Conservation (phyloP, 2,329 filamentous ascomycete genomes). For the Pezicula neosporulosa region DNA sequence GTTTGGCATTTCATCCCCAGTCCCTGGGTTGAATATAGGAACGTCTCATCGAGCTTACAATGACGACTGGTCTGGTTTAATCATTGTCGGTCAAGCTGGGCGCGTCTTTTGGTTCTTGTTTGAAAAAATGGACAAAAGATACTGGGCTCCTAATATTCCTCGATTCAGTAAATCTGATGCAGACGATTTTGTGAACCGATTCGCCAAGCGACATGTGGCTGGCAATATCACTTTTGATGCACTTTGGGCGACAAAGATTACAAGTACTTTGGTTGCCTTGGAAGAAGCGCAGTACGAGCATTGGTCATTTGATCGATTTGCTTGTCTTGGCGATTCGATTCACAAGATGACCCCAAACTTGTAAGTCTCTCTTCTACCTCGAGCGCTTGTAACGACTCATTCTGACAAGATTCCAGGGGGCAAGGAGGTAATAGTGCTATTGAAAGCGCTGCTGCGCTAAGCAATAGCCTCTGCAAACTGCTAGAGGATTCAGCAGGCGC, state of each 20-base stretch:
- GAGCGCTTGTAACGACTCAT: slow-evolving; percentile 4
- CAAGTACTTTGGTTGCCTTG: slow-evolving; percentile 6
- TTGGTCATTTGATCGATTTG: slow-evolving; percentile 18
- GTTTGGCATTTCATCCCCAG: background rate
- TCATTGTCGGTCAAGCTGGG: background rate
- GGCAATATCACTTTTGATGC: slow-evolving; percentile 11
- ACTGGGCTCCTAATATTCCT: slow-evolving; percentile 12
- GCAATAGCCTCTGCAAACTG: slow-evolving; percentile 19
- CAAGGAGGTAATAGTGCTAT: slow-evolving; percentile 34
- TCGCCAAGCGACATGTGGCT: slow-evolving; percentile 3
- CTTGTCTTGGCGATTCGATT: slow-evolving; percentile 21
- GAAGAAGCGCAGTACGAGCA: slow-evolving; percentile 16
- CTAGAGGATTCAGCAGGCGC: background rate
- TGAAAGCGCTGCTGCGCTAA: slow-evolving; percentile 30
- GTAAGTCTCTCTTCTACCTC: background rate
- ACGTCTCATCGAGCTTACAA: background rate
- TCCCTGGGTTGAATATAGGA: background rate
- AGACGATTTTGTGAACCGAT: slow-evolving; percentile 1
- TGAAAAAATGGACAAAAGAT: background rate
- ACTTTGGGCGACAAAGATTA: slow-evolving; percentile 8
- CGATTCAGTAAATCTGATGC: slow-evolving; percentile 16
- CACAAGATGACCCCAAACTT: slow-evolving; percentile 18
- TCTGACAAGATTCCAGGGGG: slow-evolving; percentile 27
- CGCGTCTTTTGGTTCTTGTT: background rate
- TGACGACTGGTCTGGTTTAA: background rate